Base-by-base conservation (phyloP, 2,329 filamentous ascomycete species). In the Podosphaera fusca region DNA sequence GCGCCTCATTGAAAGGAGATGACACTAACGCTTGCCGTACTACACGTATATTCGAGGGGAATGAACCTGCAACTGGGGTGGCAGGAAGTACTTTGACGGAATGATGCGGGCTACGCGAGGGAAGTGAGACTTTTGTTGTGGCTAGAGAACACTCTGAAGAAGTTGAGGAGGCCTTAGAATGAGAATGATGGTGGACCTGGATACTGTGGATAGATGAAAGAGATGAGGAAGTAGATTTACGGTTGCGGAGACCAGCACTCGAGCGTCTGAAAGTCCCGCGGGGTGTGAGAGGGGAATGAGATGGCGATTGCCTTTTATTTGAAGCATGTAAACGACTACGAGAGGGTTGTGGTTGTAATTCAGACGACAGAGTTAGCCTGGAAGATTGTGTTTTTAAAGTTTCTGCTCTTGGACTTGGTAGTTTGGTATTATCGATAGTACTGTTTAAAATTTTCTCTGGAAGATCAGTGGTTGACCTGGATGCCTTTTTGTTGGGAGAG, bases 41-140 rank as follows among this genome's bases (percentile, higher is more conserved):
- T 10, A 95, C 74, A 2, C 90, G 82, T 59, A 95, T 85, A 62
- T 89, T 94, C 55, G 81, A 85, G 0, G 90, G 89, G 64, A 96
- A 94, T 0, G 79, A 73, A 14, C 75, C 74, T 2, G 77, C 72
- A 0, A 84, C 89, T 0, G 90, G 90, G 0, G 89, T 95, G 0
- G 87, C 86, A 0, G 92, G 90, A 2, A 96, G 79, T n/a, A 96
- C 85, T 70, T 96, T 96, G 64, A 96, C 84, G 0, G 87, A 94
- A 62, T 87, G 80, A 67, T 95, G 88, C 0, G 92, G 90, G 2
- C 84, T 89, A 31, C 85, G 80, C 30, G 12, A 78, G 77, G 40
- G 77, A 71, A 79, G 72, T 1, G 79, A 80, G 14, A 79, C 83
- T 65, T 82, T 84, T 40, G 84, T 84, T 21, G 81, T 79, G 0